These are phyloP conservation scores for Pythium oligandrum DNA, from an alignment of 352 stramenopile species.

Conservation along the genomic window DNA sequence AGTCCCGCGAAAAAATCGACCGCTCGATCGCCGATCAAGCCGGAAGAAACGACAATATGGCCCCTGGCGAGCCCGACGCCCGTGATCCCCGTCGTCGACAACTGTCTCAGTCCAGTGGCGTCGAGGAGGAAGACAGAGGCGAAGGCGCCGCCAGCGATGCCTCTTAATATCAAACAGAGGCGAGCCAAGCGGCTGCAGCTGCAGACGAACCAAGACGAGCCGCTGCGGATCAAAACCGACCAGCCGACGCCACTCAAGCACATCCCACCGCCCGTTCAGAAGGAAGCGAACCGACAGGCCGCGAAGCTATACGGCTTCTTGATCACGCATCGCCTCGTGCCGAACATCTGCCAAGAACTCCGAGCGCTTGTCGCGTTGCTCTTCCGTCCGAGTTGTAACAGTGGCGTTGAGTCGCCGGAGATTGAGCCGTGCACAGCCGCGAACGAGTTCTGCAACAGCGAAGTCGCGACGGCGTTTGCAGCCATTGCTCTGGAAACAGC, in stretches of 20 bases:
- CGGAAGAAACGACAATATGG: background rate
- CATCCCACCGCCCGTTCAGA: background rate
- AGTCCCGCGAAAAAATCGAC: slow-evolving; percentile 4
- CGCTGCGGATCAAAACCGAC: background rate
- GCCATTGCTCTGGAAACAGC: slow-evolving; percentile 30
- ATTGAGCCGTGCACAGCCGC: background rate
- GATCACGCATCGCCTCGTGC: slow-evolving; percentile 38
- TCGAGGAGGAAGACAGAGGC: background rate
- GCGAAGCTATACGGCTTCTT: slow-evolving; percentile 51
- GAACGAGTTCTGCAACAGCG: slow-evolving; percentile 47
- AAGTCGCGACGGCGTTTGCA: slow-evolving; percentile 32
- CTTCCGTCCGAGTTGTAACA: slow-evolving; percentile 8
- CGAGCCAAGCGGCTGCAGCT: background rate
- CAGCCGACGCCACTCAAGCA: background rate
- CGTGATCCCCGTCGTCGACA: too few species aligned
- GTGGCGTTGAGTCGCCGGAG: background rate
- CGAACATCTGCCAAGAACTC: slow-evolving; percentile 38
- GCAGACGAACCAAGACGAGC: slow-evolving; percentile 1
- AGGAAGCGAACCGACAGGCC: slow-evolving; percentile 27
- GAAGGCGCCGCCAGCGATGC: background rate
- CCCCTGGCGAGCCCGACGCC: background rate
- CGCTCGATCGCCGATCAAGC: background rate
- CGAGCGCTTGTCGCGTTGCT: slow-evolving; percentile 18
- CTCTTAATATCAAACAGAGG: slow-evolving; percentile 2
- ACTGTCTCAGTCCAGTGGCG: background rate